Conservation (phyloP, 2,329 filamentous ascomycete species). For the Talaromyces sp. region DNA sequence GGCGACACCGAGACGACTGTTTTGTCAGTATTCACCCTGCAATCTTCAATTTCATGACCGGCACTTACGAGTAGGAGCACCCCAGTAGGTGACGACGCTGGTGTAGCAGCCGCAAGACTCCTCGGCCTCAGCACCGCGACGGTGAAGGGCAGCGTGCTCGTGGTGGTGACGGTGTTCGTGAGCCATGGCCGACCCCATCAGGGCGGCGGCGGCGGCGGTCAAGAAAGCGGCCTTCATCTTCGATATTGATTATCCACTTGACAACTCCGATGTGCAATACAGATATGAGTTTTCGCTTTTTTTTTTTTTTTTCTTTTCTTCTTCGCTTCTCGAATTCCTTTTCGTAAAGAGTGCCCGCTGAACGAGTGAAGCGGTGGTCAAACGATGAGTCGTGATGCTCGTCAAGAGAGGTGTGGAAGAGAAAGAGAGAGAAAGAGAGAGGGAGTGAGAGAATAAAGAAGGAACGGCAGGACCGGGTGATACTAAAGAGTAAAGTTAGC, state of each 20-base stretch:
- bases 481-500: background rate
- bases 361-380: slow-evolving; percentile 53
- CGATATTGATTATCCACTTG: background rate
- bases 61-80: slow-evolving; percentile 59
- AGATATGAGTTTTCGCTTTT: background rate
- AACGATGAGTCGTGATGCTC: slow-evolving; percentile 16
- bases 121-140: slow-evolving; percentile 34
- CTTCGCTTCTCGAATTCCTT: slow-evolving; percentile 6
- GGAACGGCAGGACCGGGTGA: background rate
- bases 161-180: slow-evolving; percentile 46
- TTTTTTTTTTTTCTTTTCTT: background rate
- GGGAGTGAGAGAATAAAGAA: slow-evolving; percentile 3
- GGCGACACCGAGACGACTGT: slow-evolving; percentile 14
- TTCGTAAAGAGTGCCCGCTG: slow-evolving; percentile 68
- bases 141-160: slow-evolving; percentile 55
- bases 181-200: slow-evolving; percentile 53
- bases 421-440: slow-evolving; percentile 6
- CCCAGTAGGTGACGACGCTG: slow-evolving; percentile 67
- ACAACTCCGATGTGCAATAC: background rate
- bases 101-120: slow-evolving; percentile 67
- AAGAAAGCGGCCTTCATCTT: slow-evolving; percentile 73
- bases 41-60: background rate
- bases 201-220: slow-evolving; percentile 55
- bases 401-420: slow-evolving; percentile 18
- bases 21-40: slow-evolving; percentile 1